Base-by-base conservation (phyloP, 306 rosid genomes). In the Ceratonia siliqua region DNA sequence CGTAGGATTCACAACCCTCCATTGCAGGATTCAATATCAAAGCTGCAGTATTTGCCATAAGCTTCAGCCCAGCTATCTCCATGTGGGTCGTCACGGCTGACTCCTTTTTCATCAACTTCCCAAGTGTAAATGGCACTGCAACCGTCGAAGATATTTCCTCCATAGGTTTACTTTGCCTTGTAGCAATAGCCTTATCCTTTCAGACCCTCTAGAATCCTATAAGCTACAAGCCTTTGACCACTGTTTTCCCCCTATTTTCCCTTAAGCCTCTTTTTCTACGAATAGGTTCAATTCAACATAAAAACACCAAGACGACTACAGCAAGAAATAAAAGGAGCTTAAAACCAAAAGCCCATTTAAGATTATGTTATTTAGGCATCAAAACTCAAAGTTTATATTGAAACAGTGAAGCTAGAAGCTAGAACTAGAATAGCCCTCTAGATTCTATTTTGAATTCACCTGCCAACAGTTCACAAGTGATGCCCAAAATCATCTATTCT, bases 81-180 rank as follows among this genome's bases (percentile, higher is more conserved):
- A 79, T 74, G 25, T 81, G 92, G 75, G 88, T 84, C 5, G 78
- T 76, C 65, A 86, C 91, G 18, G 85, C 72, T 58, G 93, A 65
- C 20, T 89, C 97, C 24, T 87, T 87, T 77, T 80, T 85, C 61
- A 85, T 86, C 84, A 86, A 79, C 64, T 69, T 89, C 4, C 89
- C 89, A 62, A 85, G 79, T 82, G 88, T 84, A 79, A 76, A 89
- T 65, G 94, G 92, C 33, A 89, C 89, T 35, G 92, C 84, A 82
- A 87, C 85, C 33, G 87, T 66, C 0, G 87, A 84, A 83, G 94
- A 72, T 72, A 84, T 68, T 77, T 91, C 89, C 73, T 89, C 88
- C 94, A 89, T 91, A 6, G 52, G 65, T 63, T 72, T 73, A 56
- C 80, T 76, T 79, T 74, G 72, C 85, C 75, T 74, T 68, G 62